Evolutionary conservation across 2,329 filamentous ascomycete species (phyloP).

Genomic region (Monilinia vaccinii-corymbosi): DNA sequence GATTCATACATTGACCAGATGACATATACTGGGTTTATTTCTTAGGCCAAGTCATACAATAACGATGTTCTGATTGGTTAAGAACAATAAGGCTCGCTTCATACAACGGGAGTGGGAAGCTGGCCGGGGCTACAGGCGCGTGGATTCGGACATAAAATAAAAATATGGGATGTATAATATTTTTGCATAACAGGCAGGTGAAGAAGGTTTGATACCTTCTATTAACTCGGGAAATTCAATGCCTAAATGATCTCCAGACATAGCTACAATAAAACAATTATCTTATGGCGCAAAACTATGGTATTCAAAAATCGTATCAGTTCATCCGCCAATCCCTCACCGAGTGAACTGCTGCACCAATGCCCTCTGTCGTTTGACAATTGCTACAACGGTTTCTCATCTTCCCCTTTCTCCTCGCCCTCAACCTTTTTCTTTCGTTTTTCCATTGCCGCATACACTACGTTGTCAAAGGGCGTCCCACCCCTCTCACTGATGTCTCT

Average conservation of each 20-base stretch:
- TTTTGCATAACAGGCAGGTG: background rate
- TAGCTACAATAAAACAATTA: background rate
- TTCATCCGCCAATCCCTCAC: background rate
- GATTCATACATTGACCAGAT: background rate
- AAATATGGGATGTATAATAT: background rate
- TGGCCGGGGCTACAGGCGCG: background rate
- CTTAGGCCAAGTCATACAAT: no score
- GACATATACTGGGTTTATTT: background rate
- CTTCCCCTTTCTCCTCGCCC: background rate
- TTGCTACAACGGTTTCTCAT: background rate
- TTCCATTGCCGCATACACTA: slow-evolving; percentile 17
- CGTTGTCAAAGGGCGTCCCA: slow-evolving; percentile 2
- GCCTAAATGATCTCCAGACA: background rate
- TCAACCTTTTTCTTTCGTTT: slow-evolving; percentile 15
- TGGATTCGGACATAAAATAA: background rate
- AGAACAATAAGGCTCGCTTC: background rate
- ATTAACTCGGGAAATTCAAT: background rate
- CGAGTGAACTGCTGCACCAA: background rate
- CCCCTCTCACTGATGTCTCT: slow-evolving; percentile 3
- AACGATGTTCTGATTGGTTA: background rate
- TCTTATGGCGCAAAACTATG: background rate
- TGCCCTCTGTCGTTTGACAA: background rate
- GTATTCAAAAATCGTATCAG: background rate
- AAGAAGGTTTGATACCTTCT: background rate
- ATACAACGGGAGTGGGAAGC: background rate